Percentiles rank a stretch among this genome's conserved stretches.
Evolutionary conservation across 352 stramenopile genomes (phyloP).

Genomic region (Halophytophthora batemanensis): DNA sequence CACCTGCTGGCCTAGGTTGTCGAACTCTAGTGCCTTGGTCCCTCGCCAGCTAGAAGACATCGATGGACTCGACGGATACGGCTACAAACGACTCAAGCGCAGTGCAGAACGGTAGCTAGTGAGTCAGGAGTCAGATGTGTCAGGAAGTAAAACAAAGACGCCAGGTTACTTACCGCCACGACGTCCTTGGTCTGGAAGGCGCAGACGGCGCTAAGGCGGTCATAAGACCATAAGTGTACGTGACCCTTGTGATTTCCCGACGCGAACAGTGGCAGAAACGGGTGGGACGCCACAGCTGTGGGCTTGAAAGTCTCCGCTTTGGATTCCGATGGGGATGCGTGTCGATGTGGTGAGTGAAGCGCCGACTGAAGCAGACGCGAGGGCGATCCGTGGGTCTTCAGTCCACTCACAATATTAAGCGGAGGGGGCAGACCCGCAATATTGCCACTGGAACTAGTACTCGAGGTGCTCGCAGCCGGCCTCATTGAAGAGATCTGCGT

Average conservation of each 20-base stretch:
- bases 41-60: constrained; percentile 50
- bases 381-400: constrained; percentile 13
- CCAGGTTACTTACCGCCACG: constrained; percentile 36
- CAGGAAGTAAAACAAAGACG: neutral
- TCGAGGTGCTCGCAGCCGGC: constrained; percentile 8
- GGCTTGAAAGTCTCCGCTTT: constrained; percentile 77
- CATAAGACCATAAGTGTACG: constrained; percentile 83
- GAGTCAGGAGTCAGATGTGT: neutral
- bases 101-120: neutral
- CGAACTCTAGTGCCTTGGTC: constrained; percentile 78
- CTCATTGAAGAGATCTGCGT: constrained; percentile 23
- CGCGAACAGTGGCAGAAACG: constrained; percentile 75
- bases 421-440: constrained; percentile 17
- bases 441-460: constrained; percentile 13
- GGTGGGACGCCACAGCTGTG: constrained; percentile 68
- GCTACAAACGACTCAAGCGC: constrained; percentile 21
- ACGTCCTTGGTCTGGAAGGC: constrained; percentile 68
- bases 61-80: constrained; percentile 56
- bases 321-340: constrained; percentile 26
- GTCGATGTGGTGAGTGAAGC: constrained; percentile 26
- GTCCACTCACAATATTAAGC: constrained; percentile 18
- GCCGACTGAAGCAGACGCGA: constrained; percentile 27
- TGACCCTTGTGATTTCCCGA: constrained; percentile 79
- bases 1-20: constrained; percentile 77
- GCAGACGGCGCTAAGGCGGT: constrained; percentile 68